Conservation (phyloP, 768 basidiomycete species). For the Suillus americanus region DNA sequence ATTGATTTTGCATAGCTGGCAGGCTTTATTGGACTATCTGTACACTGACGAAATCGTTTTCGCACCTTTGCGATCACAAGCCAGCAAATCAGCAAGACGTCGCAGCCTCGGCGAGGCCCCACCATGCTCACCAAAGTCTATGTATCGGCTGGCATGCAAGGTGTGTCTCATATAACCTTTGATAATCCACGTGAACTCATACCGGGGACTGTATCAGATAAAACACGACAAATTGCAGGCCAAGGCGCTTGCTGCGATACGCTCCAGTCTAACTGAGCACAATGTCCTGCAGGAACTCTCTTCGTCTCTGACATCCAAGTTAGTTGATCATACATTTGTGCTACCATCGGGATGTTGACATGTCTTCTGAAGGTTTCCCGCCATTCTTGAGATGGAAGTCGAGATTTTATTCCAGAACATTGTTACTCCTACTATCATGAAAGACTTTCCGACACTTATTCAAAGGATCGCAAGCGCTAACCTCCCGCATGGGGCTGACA, state of each 20-base stretch:
- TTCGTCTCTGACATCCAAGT: conserved; percentile 27
- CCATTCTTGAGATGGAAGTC: conserved; percentile 9
- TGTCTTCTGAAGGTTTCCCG: conserved; percentile 4
- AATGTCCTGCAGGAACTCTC: conserved; percentile 28
- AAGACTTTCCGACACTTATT: conserved; percentile 6
- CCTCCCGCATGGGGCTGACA: conserved; percentile 14
- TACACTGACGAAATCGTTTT: conserved; percentile 34
- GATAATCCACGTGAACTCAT: not conserved
- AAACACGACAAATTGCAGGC: conserved; percentile 17
- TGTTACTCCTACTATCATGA: conserved; percentile 1
- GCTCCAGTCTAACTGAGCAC: conserved; percentile 13
- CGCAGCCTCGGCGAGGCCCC: not conserved
- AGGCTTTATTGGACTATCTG: conserved; percentile 33
- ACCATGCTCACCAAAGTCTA: conserved; percentile 36
- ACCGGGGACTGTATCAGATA: conserved; percentile 11
- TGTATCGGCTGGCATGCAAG: conserved; percentile 37
- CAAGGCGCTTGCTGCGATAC: conserved; percentile 20
- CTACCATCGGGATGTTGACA: not conserved
- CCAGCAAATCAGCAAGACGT: not conserved
- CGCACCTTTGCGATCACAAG: conserved; percentile 21
- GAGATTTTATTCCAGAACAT: conserved; percentile 12
- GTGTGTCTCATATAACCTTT: conserved; percentile 12
- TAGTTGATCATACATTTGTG: not conserved
- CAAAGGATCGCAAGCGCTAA: conserved; percentile 7
- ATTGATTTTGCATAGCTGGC: conserved; percentile 27